Percentiles rank a stretch among this genome's conserved stretches.
These are phyloP conservation scores for Meira miltonrushii DNA, from an alignment of 1,284 basidiomycete genomes.

Conservation along the genomic window DNA sequence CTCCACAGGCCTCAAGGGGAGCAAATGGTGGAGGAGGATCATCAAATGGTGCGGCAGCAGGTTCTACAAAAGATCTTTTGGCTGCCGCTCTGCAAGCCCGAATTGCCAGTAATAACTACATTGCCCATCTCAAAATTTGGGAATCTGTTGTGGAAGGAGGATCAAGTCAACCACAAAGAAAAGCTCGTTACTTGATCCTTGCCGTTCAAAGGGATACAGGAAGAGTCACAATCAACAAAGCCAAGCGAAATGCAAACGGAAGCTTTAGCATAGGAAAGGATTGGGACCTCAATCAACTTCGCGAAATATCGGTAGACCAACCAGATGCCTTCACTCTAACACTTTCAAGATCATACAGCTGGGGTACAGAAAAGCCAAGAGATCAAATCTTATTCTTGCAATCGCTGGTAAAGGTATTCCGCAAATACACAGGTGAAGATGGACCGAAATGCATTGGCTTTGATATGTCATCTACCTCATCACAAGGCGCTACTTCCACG, in stretches of 20 bases:
- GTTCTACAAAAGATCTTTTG: conserved; percentile 28
- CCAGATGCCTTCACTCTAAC: conserved; percentile 42
- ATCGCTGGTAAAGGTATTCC: conserved; percentile 37
- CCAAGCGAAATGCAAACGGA: conserved; percentile 89
- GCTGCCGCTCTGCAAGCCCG: conserved; percentile 40
- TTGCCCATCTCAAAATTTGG: conserved; percentile 50
- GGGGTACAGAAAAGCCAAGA: conserved; percentile 41
- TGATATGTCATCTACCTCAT: background rate
- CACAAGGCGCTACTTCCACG: conserved; percentile 2
- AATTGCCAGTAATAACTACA: conserved; percentile 39
- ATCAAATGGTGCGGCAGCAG: background rate
- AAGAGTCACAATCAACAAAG: conserved; percentile 64
- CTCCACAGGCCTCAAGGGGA: background rate
- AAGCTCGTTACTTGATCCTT: conserved; percentile 47
- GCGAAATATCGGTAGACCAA: conserved; percentile 66
- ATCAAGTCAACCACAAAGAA: conserved; percentile 17
- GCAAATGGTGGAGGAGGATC: background rate
- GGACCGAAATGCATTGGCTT: conserved; percentile 25
- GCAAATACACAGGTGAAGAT: conserved; percentile 35
- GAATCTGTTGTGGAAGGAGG: conserved; percentile 27
- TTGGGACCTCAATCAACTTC: conserved; percentile 79
- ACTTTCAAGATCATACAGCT: conserved; percentile 39
- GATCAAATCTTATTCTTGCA: conserved; percentile 43
- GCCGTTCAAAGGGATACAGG: conserved; percentile 37
- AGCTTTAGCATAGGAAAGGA: conserved; percentile 97